These are phyloP conservation scores for Taphrina populina DNA, from an alignment of 1,139 yeast species.

Conservation along the genomic window DNA sequence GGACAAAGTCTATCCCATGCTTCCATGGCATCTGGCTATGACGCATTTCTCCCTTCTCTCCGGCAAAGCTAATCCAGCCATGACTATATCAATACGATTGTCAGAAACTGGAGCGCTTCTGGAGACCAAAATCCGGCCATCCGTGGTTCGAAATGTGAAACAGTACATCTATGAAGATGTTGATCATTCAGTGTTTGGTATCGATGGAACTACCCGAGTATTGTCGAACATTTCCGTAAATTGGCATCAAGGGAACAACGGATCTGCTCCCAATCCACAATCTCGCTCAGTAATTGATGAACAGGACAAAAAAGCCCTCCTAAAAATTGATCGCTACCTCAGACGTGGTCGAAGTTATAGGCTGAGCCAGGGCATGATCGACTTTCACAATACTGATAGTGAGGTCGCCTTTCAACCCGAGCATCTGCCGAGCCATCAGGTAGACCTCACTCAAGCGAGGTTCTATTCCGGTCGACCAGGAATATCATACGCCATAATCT, in stretches of 20 bases:
- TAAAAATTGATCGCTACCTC: constrained; percentile 38
- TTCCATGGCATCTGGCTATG: constrained; percentile 59
- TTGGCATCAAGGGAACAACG: not conserved
- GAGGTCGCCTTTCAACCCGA: constrained; percentile 12
- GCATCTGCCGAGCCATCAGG: not conserved
- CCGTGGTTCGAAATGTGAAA: constrained; percentile 50
- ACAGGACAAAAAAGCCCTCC: not conserved
- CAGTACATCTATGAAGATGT: constrained; percentile 55
- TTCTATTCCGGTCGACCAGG: constrained; percentile 29
- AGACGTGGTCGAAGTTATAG: constrained; percentile 6
- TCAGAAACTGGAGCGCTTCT: constrained; percentile 41
- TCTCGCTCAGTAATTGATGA: not conserved
- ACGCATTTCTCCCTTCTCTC: constrained; percentile 57
- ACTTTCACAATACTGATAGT: constrained; percentile 4
- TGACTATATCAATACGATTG: constrained; percentile 49
- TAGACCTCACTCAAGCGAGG: not conserved
- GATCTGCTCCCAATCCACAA: not conserved
- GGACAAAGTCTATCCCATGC: constrained; percentile 64
- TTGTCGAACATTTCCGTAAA: constrained; percentile 1
- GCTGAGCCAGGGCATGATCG: constrained; percentile 17
- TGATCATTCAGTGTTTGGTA: constrained; percentile 42
- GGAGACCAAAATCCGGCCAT: constrained; percentile 47
- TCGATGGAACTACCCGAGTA: constrained; percentile 42
- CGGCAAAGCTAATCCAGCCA: constrained; percentile 52
- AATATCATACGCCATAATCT: not conserved